A percentile compares a stretch with the other conserved stretches of the same genome.
Evolutionary conservation across 2,329 filamentous ascomycete species (phyloP).

Genomic region (Esteya vermicola): DNA sequence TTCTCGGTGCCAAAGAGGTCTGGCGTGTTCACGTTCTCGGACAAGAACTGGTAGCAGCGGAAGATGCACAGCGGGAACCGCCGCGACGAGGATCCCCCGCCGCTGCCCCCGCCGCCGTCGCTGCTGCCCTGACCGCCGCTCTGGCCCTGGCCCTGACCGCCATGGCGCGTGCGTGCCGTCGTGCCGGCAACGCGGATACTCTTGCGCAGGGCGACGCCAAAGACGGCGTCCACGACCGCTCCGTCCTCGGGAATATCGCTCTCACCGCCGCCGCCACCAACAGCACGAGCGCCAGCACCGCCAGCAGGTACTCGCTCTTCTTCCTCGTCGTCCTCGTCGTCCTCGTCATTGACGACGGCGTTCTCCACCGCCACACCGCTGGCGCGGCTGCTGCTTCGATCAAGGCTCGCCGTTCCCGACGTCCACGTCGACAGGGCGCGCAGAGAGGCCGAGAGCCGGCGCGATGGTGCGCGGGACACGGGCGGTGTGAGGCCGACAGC

Average conservation of each 20-base stretch:
- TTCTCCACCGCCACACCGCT: not conserved
- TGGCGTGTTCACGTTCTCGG: slow-evolving; percentile 19
- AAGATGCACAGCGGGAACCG: slow-evolving; percentile 28
- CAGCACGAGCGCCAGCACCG: too few relatives aligned
- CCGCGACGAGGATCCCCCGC: slow-evolving; percentile 18
- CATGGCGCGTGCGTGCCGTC: slow-evolving; percentile 23
- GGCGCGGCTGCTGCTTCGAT: not conserved
- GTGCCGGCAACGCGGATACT: slow-evolving; percentile 25
- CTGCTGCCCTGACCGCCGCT: too few relatives aligned
- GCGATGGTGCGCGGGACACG: too few relatives aligned
- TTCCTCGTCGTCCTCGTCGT: not conserved
- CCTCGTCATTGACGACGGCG: not conserved
- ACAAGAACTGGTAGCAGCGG: slow-evolving; percentile 23
- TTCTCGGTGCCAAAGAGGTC: slow-evolving; percentile 21
- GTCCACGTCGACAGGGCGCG: too few relatives aligned
- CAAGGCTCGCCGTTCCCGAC: too few relatives aligned
- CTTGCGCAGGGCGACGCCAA: slow-evolving; percentile 24
- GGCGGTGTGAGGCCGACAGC: too few relatives aligned
- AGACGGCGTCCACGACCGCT: slow-evolving; percentile 16
- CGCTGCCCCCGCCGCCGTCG: too few relatives aligned
- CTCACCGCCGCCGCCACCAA: not conserved
- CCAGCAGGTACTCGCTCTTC: too few relatives aligned
- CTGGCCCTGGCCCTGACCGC: too few relatives aligned
- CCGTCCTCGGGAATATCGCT: not conserved
- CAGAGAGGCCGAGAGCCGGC: too few relatives aligned